Base-by-base conservation (phyloP, 1,284 basidiomycete species). In the Violaceomyces palustris region DNA sequence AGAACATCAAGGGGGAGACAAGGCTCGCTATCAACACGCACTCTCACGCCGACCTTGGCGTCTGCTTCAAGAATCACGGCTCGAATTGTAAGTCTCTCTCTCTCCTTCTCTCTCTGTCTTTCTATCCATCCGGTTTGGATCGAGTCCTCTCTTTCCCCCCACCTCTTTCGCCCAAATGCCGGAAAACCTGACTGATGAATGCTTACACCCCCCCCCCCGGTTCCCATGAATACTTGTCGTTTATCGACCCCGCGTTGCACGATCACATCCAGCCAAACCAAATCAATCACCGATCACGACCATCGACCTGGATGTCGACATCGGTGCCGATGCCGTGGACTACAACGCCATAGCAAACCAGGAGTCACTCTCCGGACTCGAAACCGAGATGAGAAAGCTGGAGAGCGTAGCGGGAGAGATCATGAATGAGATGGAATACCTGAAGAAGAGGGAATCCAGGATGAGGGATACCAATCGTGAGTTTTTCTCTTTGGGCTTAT, bases 341-440 rank as follows among this genome's bases (percentile, higher is more conserved):
- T 98, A 98, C 80, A 97, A 97, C 69, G 93, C 93, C 17, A 98
- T 98, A 72, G 93, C 94, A 6, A 97, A 96, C 77, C 92, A 96
- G 74, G 93, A 98, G 75, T 92, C 88, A 0, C 79, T 98, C 0
- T 96, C 90, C 2, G 87, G 87, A 0, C 81, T 98, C 29, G 94
- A 98, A 76, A 92, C 90, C 0, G 93, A 98, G 75, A 94, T 98
- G 89, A 82, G 92, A 27, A 98, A 98, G 72, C 79, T 98, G 8
- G 93, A 98, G 74, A 90, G 87, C 1, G 77, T 96, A 5, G 87
- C 91, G 25, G 88, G 89, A 74, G 93, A 97, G 77, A 85, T 98
- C 46, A 83, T 88, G 14, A 91, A 97, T 63, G 92, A 97, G 75
- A 80, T 97, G 78, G 82, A 83, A 24, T 97, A 96, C 76, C 80